Conservation (phyloP, 495 filamentous ascomycete genomes). For the Penicillium samsonianum region DNA sequence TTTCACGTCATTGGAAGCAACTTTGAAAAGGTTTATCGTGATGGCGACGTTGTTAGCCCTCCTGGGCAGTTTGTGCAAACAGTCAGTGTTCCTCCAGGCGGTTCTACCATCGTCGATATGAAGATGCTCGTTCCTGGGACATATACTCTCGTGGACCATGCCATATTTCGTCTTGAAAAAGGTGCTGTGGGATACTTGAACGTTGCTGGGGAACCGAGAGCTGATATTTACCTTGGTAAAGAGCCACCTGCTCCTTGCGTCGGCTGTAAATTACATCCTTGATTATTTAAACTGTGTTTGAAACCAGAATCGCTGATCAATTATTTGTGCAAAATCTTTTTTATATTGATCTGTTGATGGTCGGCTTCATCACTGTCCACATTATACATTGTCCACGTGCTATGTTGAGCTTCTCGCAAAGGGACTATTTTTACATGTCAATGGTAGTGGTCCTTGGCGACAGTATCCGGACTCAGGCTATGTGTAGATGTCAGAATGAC, state of each 20-base stretch:
- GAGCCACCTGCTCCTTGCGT: constrained; percentile 22
- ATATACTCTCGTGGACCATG: constrained; percentile 26
- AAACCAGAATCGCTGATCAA: too few relatives aligned
- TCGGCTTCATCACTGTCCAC: too few relatives aligned
- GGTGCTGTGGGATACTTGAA: constrained; percentile 23
- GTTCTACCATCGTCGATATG: constrained; percentile 22
- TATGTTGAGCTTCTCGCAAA: too few relatives aligned
- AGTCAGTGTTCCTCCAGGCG: constrained; percentile 16
- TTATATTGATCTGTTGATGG: too few relatives aligned
- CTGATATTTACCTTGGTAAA: constrained; percentile 14
- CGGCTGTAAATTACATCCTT: constrained; percentile 21
- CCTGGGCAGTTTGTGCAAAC: constrained; percentile 20
- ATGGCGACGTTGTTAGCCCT: constrained; percentile 22
- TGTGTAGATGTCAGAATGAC: too few relatives aligned
- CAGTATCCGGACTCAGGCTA: too few relatives aligned
- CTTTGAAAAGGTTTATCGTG: constrained; percentile 19
- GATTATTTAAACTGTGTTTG: too few relatives aligned
- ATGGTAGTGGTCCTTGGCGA: too few relatives aligned
- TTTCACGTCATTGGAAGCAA: constrained; percentile 28
- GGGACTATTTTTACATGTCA: too few relatives aligned
- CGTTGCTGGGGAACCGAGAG: constrained; percentile 13
- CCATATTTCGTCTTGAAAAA: constrained; percentile 25
- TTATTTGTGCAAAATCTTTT: too few relatives aligned
- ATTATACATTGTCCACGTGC: too few relatives aligned
- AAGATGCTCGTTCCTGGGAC: constrained; percentile 23